A percentile compares a stretch with the other conserved stretches of the same genome.
phyloP scores from a whole-genome alignment of 441 rosid species.

The Hura crepitans region DNA sequence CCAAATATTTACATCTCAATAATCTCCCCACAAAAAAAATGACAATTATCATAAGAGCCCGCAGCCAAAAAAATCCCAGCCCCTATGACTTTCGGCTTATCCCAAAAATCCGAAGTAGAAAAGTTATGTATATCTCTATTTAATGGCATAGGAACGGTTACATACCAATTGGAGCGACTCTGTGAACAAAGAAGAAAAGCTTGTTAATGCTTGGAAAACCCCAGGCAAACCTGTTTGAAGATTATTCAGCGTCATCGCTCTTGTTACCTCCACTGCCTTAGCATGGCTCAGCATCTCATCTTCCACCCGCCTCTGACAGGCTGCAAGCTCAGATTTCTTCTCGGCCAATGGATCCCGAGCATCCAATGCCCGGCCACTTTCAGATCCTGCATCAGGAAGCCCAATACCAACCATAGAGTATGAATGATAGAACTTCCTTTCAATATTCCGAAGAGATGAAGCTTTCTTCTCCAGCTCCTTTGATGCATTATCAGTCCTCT shows the following conservation, averaged over 20 bases:
- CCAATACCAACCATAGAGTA: conserved; percentile 87
- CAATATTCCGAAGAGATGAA: conserved; percentile 72
- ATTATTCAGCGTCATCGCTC: conserved; percentile 80
- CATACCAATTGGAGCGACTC: conserved; percentile 67
- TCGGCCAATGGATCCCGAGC: conserved; percentile 82
- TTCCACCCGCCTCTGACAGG: conserved; percentile 78
- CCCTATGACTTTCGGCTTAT: conserved; percentile 21
- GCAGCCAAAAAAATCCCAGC: conserved; percentile 41
- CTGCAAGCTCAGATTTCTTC: conserved; percentile 76
- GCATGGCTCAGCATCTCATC: conserved; percentile 88
- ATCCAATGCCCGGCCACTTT: conserved; percentile 59
- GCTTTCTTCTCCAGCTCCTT: conserved; percentile 93
- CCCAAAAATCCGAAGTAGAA: conserved; percentile 14
- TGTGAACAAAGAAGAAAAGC: conserved; percentile 68
- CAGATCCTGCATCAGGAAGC: conserved; percentile 58
- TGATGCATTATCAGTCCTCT: conserved; percentile 61
- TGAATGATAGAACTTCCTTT: conserved; percentile 83
- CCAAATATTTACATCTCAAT: conserved; percentile 44
- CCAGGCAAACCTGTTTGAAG: conserved; percentile 93
- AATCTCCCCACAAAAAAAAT: conserved; percentile 13
- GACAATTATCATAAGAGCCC: conserved; percentile 24
- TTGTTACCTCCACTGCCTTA: conserved; percentile 79
- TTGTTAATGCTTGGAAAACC: conserved; percentile 81
- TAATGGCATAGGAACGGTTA: conserved; percentile 65
- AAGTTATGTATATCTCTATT: conserved; percentile 34